phyloP scores from a whole-genome alignment of 1,139 yeast species.

The Starmera stellimalicola region DNA sequence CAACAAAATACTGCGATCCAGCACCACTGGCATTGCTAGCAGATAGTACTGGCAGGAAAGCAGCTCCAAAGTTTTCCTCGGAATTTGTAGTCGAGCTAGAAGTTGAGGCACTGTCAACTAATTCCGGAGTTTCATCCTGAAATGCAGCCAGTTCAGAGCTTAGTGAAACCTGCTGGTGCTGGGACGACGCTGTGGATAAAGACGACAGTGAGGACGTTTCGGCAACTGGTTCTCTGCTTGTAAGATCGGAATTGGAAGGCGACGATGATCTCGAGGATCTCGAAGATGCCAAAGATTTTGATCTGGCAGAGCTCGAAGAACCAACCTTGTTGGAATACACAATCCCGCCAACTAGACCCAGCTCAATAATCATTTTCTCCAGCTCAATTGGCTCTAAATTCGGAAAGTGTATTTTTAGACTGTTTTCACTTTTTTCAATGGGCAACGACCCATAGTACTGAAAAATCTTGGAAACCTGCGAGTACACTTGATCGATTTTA shows the following conservation, averaged over 20 bases:
- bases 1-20: background rate
- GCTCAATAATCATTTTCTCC: constrained; percentile 39
- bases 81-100: no score
- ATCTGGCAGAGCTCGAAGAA: no score
- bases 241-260: no score
- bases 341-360: constrained; percentile 40
- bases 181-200: background rate
- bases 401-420: constrained; percentile 46
- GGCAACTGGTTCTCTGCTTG: no score
- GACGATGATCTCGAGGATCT: no score
- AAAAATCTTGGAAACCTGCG: constrained; percentile 29
- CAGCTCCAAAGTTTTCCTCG: no score
- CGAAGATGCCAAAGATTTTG: no score
- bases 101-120: background rate
- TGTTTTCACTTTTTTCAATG: constrained; percentile 29
- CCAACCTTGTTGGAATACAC: constrained; percentile 25
- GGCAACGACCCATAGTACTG: constrained; percentile 45
- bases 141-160: background rate
- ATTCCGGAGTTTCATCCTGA: background rate
- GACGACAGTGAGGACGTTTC: no score
- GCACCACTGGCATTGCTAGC: background rate
- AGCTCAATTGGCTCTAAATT: constrained; percentile 44
- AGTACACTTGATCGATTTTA: constrained; percentile 27
- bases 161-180: no score
- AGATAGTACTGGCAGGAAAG: background rate